Base-by-base conservation (phyloP, 1,284 basidiomycete genomes). In the Chondrostereum purpureum region DNA sequence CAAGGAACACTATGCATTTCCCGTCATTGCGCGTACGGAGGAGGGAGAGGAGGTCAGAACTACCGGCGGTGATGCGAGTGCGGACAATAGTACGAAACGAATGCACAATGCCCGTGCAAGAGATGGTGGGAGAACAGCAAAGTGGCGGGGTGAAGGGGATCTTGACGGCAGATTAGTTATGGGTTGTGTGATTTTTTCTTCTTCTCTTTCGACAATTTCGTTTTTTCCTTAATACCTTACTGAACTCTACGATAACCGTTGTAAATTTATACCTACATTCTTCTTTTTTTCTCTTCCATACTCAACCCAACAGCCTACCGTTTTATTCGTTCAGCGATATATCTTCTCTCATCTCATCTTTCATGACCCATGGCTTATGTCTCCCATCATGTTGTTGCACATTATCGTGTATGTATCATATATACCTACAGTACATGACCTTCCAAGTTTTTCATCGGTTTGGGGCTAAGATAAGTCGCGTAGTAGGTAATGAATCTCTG, bases 91-190 rank as follows among this genome's bases (percentile, higher is more conserved):
- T 55, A 39, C 45, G 39, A 41, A 57, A 59, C 57, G 69, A 55
- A 77, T 88, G 78, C 79, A 85, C 56, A 80, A 73, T 12, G 73
- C 78, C 34, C 75, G 81, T 34, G 86, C 79, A 34, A 69, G 83
- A 47, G 83, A 88, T 61, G 86, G 86, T 3, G 85, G 85, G 33
- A 67, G 86, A 54, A 88, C 86, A n/a, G 49, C 83, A 87, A 66
- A 88, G 85, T 56, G 86, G 85, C 2, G 85, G 85, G 17, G 83
- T 88, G 18, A 80, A 77, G 54, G 84, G 81, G 13, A 70, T 87
- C 39, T 61, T 81, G 58, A 71, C 73, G 31, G 75, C 73, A 53
- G 59, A 63, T 44, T 66, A 50, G 59, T 6, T 19, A 12, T 20
- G 39, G 39, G 11, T 41, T 41, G 39, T 41, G 12, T 41, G 17